Evolutionary conservation across 2,329 filamentous ascomycete species (phyloP), one percentile per base, ranked within the genome.

Genomic region (Fusarium sp.): DNA sequence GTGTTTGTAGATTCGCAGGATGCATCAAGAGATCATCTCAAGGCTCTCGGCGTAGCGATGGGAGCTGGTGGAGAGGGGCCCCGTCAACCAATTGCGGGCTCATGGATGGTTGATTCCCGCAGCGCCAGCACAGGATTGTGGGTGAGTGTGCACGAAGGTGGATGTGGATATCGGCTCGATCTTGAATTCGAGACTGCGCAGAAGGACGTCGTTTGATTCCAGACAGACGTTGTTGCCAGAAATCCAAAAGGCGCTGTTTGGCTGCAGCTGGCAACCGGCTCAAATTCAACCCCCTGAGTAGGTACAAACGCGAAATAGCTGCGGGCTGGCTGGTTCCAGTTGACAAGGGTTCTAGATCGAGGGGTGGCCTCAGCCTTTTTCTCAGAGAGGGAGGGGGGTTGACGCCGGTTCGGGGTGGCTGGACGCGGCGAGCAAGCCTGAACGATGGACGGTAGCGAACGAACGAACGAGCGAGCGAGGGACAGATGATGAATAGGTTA

Each of bases 341-440:
- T 72, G 66, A 69, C 66, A 67, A 74, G 72, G 73, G 70, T 74
- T 75, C 73, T 74, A 74, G 71, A 73, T 74, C 73, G 73, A 70
- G 69, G 73, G 72, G 71, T 70, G 71, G 73, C 73, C 68, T 70
- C 71, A 75, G 73, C 73, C 73, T 74, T 74, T 74, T 36, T 46
- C 20, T 58, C 53, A 55, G 70, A 67, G 66, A 68, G 65, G 60
- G 50, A 59, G 49, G 46, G 54, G 57, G 46, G 25, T 53, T 40
- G 16, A 23, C 42, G 31, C 57, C 31, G 57, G 33, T 42, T 40
- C 46, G 46, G 42, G 54, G 56, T 53, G 51, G 61, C 51, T 51
- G 38, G 29, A 49, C 34, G 46, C 38, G 49, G 38, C 27, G 51
- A 53, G 56, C 27, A 29, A 29, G 27, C 27, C 27, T 29, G 51